A percentile compares a stretch with the other conserved stretches of the same genome.
phyloP scores from a whole-genome alignment of 257 asterid genomes.

The Verbena officinalis region DNA sequence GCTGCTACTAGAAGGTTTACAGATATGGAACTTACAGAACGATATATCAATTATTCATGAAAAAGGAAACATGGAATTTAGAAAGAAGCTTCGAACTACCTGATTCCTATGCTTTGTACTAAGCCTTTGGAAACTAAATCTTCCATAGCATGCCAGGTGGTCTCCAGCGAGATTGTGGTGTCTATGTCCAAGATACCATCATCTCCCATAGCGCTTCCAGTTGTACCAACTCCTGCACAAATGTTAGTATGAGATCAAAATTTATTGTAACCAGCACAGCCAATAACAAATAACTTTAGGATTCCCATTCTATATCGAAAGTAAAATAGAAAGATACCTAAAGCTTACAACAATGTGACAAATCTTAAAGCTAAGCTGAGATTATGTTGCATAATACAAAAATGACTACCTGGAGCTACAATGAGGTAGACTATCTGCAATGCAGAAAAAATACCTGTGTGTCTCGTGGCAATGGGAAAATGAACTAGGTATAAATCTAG shows the following conservation, averaged over 20 bases:
- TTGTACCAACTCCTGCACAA: constrained; percentile 55
- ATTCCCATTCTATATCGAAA: too few relatives aligned
- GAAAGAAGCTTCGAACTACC: constrained; percentile 29
- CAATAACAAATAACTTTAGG: too few relatives aligned
- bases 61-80: neutral
- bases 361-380: too few relatives aligned
- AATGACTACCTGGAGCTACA: too few relatives aligned
- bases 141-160: constrained; percentile 77
- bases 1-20: too few relatives aligned
- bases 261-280: too few relatives aligned
- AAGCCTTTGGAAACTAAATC: constrained; percentile 57
- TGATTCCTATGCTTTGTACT: constrained; percentile 69
- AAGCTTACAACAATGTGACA: too few relatives aligned
- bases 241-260: neutral
- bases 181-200: constrained; percentile 68
- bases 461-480: constrained; percentile 69
- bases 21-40: too few relatives aligned
- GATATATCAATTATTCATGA: too few relatives aligned
- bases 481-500: constrained; percentile 69
- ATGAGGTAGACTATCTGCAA: too few relatives aligned
- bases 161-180: constrained; percentile 59
- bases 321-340: too few relatives aligned
- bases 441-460: constrained; percentile 48
- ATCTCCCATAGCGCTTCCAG: constrained; percentile 60
- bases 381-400: too few relatives aligned